phyloP scores from a whole-genome alignment of 2,329 filamentous ascomycete genomes.

The Hirsutella minnesotensis region DNA sequence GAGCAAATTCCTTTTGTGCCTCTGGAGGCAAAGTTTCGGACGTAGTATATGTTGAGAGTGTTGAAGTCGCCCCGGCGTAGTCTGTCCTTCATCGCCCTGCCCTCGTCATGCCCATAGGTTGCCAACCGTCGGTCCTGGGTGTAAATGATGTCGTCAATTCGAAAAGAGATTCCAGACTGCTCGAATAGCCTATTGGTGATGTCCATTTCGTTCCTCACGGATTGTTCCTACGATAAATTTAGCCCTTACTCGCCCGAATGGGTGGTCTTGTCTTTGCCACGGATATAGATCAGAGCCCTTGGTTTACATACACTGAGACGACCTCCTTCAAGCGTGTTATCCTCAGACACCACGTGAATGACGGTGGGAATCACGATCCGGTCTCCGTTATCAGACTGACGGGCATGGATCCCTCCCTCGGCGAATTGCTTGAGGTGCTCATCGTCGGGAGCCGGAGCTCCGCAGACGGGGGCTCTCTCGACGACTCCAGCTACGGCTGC shows the following conservation, averaged over 20 bases:
- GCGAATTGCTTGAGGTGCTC: conserved; percentile 19
- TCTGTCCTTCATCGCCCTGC: conserved; percentile 27
- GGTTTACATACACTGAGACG: neutral
- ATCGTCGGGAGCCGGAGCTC: conserved; percentile 7
- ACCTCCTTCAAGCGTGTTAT: neutral
- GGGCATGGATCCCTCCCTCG: conserved; percentile 28
- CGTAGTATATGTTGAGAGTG: conserved; percentile 36
- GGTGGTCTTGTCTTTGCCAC: neutral
- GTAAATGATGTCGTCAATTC: neutral
- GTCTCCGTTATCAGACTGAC: conserved; percentile 25
- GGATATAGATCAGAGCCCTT: neutral
- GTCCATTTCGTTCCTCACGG: neutral
- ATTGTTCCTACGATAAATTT: neutral
- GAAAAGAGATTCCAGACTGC: neutral
- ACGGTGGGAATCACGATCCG: neutral
- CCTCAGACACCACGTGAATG: neutral
- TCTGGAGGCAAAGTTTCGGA: conserved; percentile 29
- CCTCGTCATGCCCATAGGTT: neutral
- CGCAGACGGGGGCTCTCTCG: conserved; percentile 5
- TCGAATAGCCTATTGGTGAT: neutral
- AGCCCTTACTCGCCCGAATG: neutral
- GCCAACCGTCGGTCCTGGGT: neutral
- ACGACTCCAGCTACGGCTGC: conserved; percentile 2
- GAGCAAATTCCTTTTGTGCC: neutral
- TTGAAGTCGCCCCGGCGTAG: conserved; percentile 29